Percentiles rank a stretch among this genome's conserved stretches.
Conservation (phyloP, 768 basidiomycete species). For the Leccinum uliginosum region DNA sequence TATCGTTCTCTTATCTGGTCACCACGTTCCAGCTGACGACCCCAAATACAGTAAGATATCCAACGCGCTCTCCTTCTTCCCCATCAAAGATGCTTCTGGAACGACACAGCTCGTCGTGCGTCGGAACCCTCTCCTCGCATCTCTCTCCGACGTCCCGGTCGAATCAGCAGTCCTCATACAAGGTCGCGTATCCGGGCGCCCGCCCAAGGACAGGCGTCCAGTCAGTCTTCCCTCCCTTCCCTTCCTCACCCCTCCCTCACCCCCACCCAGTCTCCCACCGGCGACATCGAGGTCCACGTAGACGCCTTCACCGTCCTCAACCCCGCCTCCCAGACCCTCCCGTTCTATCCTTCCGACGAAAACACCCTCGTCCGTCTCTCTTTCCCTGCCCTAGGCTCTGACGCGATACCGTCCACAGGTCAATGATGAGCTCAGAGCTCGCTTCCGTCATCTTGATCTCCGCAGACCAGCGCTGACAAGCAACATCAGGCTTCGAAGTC, state of each 20-base stretch:
- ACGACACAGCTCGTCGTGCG: conserved; percentile 74
- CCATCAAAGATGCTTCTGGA: conserved; percentile 74
- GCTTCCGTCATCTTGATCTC: conserved; percentile 86
- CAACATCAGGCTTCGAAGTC: conserved; percentile 79
- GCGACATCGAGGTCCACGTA: conserved; percentile 79
- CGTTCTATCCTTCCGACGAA: conserved; percentile 81
- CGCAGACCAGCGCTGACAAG: conserved; percentile 66
- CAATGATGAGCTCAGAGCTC: conserved; percentile 80
- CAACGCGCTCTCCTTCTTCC: conserved; percentile 77
- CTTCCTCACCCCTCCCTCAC: conserved; percentile 4
- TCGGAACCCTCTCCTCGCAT: conserved; percentile 37
- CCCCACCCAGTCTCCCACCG: conserved; percentile 50
- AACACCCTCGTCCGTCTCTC: conserved; percentile 61
- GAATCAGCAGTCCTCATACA: conserved; percentile 77
- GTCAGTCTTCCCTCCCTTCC: conserved; percentile 37
- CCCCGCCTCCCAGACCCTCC: conserved; percentile 62
- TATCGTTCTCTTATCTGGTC: conserved; percentile 36
- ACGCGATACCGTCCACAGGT: conserved; percentile 42
- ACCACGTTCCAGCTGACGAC: conserved; percentile 33
- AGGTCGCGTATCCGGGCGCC: conserved; percentile 67
- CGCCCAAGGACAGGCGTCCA: conserved; percentile 54
- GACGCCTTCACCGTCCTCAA: conserved; percentile 72
- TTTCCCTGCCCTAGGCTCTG: neutral
- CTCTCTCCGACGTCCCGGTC: conserved; percentile 60
- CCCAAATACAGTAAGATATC: conserved; percentile 55